Evolutionary conservation across 2,329 filamentous ascomycete genomes (phyloP), one percentile per base, ranked within the genome.

Genomic region (Orbilia oligospora): DNA sequence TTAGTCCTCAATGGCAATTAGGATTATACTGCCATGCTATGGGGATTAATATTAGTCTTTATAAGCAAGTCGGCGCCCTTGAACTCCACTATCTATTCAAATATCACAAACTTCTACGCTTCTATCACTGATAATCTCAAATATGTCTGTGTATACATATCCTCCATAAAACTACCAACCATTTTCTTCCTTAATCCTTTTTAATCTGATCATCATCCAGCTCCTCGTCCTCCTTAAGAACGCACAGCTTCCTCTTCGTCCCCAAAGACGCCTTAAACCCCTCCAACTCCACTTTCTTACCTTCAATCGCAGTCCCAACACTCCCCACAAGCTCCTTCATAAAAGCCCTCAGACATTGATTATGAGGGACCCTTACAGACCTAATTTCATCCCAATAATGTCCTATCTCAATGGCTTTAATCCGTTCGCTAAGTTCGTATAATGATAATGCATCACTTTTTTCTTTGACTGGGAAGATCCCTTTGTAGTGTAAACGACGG

Each of bases 391-490:
- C 63, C 75, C 75, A 72, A 33, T 78, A 78, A 14, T 24, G 55
- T 5, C 75, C 75, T 14, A 78, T 78, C 18, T 68, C 33, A 22
- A 78, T 30, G 9, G 69, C 58, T 20, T 69, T 65, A 16, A 78
- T 48, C 1, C 75, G 61, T 1, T 44, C 38, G 22, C 51, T 56
- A 14, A 78, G 68, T 49, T 78, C 75, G 44, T 55, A 69, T 12
- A 78, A 20, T 0, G 75, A 78, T 16, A 78, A 46, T 8, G 53
- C 53, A 38, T 78, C 68, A 14, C 75, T 78, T 56, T 72, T 72
- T 10, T 78, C 75, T 20, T 51, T 55, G 6, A 78, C 51, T 0
- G 75, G 68, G 48, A 78, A 78, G 6, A 78, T 48, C 2, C 75
- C 75, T 24, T 68, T 72, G 27, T 78, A 78, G 12, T 65, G 38